A percentile compares a stretch with the other conserved stretches of the same genome.
phyloP scores from a whole-genome alignment of 495 filamentous ascomycete species.

The Parmelia sp. region DNA sequence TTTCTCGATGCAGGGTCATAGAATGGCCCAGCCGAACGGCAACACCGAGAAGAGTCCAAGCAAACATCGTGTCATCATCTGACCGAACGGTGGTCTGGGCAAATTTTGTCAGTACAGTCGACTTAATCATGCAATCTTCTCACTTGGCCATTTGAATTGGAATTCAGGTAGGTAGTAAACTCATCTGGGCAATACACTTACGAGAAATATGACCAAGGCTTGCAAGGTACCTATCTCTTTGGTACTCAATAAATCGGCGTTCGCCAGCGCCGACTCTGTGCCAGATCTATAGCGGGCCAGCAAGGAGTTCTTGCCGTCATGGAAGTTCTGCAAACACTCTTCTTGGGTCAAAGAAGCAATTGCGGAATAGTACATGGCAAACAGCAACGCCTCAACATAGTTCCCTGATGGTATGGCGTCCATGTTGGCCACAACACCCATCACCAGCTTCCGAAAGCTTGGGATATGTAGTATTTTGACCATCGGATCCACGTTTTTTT shows the following conservation, averaged over 20 bases:
- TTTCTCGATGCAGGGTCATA: conserved; percentile 54
- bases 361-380: conserved; percentile 55
- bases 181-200: conserved; percentile 7
- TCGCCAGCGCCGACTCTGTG: conserved; percentile 40
- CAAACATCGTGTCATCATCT: conserved; percentile 34
- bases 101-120: neutral
- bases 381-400: conserved; percentile 50
- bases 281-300: conserved; percentile 39
- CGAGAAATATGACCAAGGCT: conserved; percentile 41
- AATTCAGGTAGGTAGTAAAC: neutral
- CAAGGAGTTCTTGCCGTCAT: conserved; percentile 36
- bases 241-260: conserved; percentile 43
- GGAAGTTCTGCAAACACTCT: conserved; percentile 38
- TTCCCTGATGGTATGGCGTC: conserved; percentile 30
- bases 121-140: neutral
- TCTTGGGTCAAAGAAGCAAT: conserved; percentile 53
- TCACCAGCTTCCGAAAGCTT: conserved; percentile 42
- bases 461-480: conserved; percentile 48
- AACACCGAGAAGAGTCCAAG: conserved; percentile 29
- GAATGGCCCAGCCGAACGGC: conserved; percentile 62
- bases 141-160: neutral
- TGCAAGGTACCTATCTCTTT: conserved; percentile 41
- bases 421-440: conserved; percentile 31
- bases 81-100: conserved; percentile 12
- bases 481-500: conserved; percentile 48